phyloP scores from a whole-genome alignment of 192 early-diverging fungal genomes.

The Rhizoclosmatium globosum region DNA sequence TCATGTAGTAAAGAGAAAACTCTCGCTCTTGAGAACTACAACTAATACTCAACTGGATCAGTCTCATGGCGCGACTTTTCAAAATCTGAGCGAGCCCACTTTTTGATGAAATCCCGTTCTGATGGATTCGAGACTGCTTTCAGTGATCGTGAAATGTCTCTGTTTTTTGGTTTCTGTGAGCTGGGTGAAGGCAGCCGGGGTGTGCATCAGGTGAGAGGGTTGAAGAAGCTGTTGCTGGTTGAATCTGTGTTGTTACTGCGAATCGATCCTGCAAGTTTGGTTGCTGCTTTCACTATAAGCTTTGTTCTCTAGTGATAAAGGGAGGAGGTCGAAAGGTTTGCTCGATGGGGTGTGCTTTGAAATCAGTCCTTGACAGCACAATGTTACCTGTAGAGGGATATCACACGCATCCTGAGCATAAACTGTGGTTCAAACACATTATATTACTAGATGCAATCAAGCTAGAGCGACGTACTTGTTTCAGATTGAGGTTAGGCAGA shows the following conservation, averaged over 20 bases:
- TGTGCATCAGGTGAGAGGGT: neutral
- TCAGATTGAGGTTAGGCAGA: constrained; percentile 25
- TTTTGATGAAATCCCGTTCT: constrained; percentile 16
- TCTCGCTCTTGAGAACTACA: neutral
- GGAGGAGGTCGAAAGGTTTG: too few species aligned
- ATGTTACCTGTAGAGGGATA: constrained; percentile 8
- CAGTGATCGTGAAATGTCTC: constrained; percentile 2
- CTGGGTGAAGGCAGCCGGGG: neutral
- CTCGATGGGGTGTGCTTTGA: too few species aligned
- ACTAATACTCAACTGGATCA: constrained; percentile 12
- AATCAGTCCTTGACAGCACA: neutral
- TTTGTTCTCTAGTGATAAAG: too few species aligned
- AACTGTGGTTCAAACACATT: neutral
- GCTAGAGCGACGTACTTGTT: constrained; percentile 2
- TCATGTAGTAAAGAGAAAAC: neutral
- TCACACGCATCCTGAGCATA: constrained; percentile 18
- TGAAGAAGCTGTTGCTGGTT: neutral
- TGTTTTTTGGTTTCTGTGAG: neutral
- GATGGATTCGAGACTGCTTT: constrained; percentile 6
- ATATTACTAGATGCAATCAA: neutral
- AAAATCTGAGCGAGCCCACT: constrained; percentile 30
- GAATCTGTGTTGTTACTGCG: too few species aligned
- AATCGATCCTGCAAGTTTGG: too few species aligned
- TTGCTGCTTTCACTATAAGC: too few species aligned
- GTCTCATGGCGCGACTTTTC: neutral